Percentiles rank a stretch among this genome's conserved stretches.
These are phyloP conservation scores for Truncatella angustata DNA, from an alignment of 2,329 filamentous ascomycete genomes.

Conservation along the genomic window DNA sequence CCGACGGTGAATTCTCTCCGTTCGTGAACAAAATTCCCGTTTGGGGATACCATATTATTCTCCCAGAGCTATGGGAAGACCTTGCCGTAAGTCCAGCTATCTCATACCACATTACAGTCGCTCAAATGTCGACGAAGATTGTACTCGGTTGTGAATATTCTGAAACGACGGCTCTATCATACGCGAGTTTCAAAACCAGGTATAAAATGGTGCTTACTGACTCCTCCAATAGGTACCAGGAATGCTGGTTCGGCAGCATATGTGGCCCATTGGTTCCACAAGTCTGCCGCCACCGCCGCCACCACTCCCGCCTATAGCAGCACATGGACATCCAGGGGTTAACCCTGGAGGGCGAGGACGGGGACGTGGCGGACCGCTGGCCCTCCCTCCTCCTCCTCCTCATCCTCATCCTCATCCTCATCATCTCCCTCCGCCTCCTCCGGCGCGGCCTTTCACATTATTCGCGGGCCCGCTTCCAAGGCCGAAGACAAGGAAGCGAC, in stretches of 20 bases:
- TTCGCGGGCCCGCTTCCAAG: background rate
- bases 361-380: too few relatives aligned
- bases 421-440: too few relatives aligned
- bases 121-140: too few relatives aligned
- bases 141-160: too few relatives aligned
- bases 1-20: too few relatives aligned
- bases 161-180: too few relatives aligned
- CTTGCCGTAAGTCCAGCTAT: constrained; percentile 30
- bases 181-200: too few relatives aligned
- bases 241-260: constrained; percentile 54
- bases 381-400: too few relatives aligned
- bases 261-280: constrained; percentile 38
- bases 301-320: background rate
- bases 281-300: background rate
- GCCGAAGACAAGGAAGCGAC: background rate
- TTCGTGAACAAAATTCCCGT: too few relatives aligned
- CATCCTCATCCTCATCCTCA: too few relatives aligned
- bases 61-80: constrained; percentile 57
- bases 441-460: background rate
- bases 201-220: too few relatives aligned
- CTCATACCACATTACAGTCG: background rate
- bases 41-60: constrained; percentile 45
- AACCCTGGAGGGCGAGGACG: too few relatives aligned
- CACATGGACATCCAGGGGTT: background rate
- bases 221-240: constrained; percentile 38